Conservation (phyloP, 208 protist species). For the Wallacemonas rigidus region DNA sequence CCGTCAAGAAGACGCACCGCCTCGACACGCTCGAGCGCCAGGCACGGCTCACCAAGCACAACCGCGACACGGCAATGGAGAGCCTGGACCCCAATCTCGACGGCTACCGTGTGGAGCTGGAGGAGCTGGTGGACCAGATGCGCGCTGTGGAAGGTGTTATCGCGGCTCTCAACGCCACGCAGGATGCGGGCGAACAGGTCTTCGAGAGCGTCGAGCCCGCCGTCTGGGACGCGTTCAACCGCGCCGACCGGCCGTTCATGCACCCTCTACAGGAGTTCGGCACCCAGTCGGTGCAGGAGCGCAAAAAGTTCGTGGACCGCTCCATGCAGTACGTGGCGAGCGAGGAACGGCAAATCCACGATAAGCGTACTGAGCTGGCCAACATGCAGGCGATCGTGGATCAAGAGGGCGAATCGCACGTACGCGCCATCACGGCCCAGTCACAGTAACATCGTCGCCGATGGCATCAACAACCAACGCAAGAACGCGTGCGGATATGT, state of each 20-base stretch:
- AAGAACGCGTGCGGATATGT: background rate
- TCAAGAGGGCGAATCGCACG: slow-evolving; percentile 59
- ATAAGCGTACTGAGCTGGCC: slow-evolving; percentile 56
- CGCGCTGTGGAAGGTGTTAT: slow-evolving; percentile 78
- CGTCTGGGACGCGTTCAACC: slow-evolving; percentile 50
- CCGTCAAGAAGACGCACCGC: slow-evolving; percentile 86
- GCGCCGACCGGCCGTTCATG: slow-evolving; percentile 48
- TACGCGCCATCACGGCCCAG: slow-evolving; percentile 35
- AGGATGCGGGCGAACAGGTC: slow-evolving; percentile 78
- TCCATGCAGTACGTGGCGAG: slow-evolving; percentile 77
- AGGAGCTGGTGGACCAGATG: slow-evolving; percentile 68
- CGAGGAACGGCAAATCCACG: slow-evolving; percentile 73
- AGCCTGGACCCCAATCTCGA: slow-evolving; percentile 85
- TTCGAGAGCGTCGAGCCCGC: slow-evolving; percentile 73
- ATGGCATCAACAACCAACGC: background rate
- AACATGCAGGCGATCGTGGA: slow-evolving; percentile 66
- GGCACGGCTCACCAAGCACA: slow-evolving; percentile 73
- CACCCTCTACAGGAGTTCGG: slow-evolving; percentile 84
- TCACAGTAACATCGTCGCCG: background rate
- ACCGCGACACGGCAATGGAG: slow-evolving; percentile 82
- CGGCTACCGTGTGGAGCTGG: slow-evolving; percentile 66
- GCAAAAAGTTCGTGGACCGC: slow-evolving; percentile 70
- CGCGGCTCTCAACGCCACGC: slow-evolving; percentile 79
- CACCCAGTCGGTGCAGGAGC: slow-evolving; percentile 60
- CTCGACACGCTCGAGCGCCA: slow-evolving; percentile 87